Evolutionary conservation across 257 asterid species (phyloP).

Genomic region (Solanum sejunctum): DNA sequence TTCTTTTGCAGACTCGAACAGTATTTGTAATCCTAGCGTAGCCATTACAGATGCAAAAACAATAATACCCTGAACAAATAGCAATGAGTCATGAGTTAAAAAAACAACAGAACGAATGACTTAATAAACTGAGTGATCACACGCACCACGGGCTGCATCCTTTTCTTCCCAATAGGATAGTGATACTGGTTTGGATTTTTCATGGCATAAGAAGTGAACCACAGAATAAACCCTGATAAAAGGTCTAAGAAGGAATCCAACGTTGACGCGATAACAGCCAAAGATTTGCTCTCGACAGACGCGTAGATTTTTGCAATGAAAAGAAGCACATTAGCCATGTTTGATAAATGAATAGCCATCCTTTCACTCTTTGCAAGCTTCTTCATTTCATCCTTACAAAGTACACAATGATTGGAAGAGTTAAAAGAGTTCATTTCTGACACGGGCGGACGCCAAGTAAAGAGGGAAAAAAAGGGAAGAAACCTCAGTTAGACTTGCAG

Average conservation of each 20-base stretch:
- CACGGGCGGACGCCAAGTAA: not conserved
- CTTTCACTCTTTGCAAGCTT: slow-evolving; percentile 73
- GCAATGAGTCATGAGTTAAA: not conserved
- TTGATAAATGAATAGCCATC: slow-evolving; percentile 65
- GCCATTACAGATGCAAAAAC: slow-evolving; percentile 98
- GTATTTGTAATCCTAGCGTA: slow-evolving; percentile 82
- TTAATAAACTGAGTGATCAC: not conserved
- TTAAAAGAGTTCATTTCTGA: not conserved
- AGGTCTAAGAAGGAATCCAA: slow-evolving; percentile 87
- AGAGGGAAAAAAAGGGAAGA: not conserved
- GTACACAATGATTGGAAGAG: not conserved
- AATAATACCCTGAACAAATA: slow-evolving; percentile 61
- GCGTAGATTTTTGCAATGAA: slow-evolving; percentile 73
- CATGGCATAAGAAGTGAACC: slow-evolving; percentile 92
- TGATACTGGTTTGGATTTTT: slow-evolving; percentile 62
- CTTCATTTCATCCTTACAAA: slow-evolving; percentile 61
- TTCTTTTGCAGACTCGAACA: slow-evolving; percentile 71
- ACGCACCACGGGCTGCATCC: slow-evolving; percentile 82
- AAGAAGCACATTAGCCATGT: slow-evolving; percentile 58
- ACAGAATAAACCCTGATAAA: slow-evolving; percentile 77
- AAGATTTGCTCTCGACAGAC: slow-evolving; percentile 70
- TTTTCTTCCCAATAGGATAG: slow-evolving; percentile 87
- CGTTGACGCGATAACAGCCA: slow-evolving; percentile 95
- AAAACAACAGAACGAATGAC: not conserved
- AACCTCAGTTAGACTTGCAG: slow-evolving; percentile 62